phyloP scores from a whole-genome alignment of 2,329 filamentous ascomycete species.

The Emydomyces testavorans region DNA sequence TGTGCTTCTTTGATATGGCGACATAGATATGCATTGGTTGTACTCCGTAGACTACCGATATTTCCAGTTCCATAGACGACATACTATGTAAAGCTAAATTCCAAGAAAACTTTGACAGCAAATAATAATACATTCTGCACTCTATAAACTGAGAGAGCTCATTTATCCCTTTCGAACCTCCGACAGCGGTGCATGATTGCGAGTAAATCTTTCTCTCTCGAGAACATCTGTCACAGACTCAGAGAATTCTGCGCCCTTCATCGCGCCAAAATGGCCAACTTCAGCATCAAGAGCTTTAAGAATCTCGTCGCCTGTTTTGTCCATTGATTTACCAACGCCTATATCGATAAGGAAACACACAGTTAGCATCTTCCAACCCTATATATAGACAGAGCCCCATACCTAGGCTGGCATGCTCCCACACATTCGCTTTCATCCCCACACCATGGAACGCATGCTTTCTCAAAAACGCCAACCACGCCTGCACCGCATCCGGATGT shows the following conservation, averaged over 20 bases:
- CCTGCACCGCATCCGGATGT: constrained; percentile 72
- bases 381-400: constrained; percentile 21
- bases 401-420: constrained; percentile 70
- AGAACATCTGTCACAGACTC: constrained; percentile 28
- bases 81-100: not conserved
- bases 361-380: constrained; percentile 11
- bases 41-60: constrained; percentile 4
- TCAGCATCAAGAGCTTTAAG: constrained; percentile 33
- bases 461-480: constrained; percentile 84
- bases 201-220: constrained; percentile 28
- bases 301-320: constrained; percentile 27
- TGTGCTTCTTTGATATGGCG: not conserved
- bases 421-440: constrained; percentile 97
- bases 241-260: constrained; percentile 22
- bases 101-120: not conserved
- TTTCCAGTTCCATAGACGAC: constrained; percentile 7
- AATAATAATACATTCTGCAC: not conserved
- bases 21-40: constrained; percentile 3
- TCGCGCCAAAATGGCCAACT: constrained; percentile 34
- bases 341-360: constrained; percentile 5
- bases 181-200: constrained; percentile 28
- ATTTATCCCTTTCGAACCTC: constrained; percentile 21
- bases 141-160: not conserved
- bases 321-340: constrained; percentile 35
- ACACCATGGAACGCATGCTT: constrained; percentile 94